Percentiles rank a stretch among this genome's conserved stretches.
These are phyloP conservation scores for Saccharomyces hybrid DNA, from an alignment of 1,139 yeast species.

Conservation along the genomic window DNA sequence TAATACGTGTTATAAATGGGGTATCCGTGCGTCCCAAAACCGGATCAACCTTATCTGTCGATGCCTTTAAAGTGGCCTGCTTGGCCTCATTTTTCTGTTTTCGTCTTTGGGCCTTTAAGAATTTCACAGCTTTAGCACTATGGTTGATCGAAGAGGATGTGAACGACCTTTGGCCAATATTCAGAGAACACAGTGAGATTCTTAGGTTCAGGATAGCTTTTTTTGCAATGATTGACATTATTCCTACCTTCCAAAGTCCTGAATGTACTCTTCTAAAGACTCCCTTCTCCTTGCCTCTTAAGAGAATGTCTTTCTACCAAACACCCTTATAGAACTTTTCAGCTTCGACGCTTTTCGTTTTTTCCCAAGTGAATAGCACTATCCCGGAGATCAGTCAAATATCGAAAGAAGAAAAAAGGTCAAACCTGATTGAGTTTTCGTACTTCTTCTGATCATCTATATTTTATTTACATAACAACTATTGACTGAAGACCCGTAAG, in stretches of 20 bases:
- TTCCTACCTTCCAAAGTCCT: not conserved
- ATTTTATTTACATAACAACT: not conserved
- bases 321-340: not conserved
- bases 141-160: slow-evolving; percentile 4
- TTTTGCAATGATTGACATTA: not conserved
- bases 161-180: not conserved
- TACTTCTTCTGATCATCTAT: not conserved
- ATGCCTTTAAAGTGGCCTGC: slow-evolving; percentile 24
- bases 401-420: not conserved
- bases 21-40: slow-evolving; percentile 66
- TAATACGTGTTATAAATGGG: slow-evolving; percentile 63
- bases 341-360: not conserved
- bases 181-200: not conserved
- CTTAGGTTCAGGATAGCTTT: not conserved
- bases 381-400: not conserved
- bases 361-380: not conserved
- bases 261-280: not conserved
- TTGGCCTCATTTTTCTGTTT: slow-evolving; percentile 34
- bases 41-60: slow-evolving; percentile 50
- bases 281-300: not conserved
- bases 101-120: slow-evolving; percentile 32
- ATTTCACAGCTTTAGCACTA: slow-evolving; percentile 28
- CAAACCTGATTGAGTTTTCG: not conserved
- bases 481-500: no score
- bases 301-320: not conserved